A percentile compares a stretch with the other conserved stretches of the same genome.
Evolutionary conservation across 2,329 filamentous ascomycete genomes (phyloP).

Genomic region (Neopestalotiopsis sp.): DNA sequence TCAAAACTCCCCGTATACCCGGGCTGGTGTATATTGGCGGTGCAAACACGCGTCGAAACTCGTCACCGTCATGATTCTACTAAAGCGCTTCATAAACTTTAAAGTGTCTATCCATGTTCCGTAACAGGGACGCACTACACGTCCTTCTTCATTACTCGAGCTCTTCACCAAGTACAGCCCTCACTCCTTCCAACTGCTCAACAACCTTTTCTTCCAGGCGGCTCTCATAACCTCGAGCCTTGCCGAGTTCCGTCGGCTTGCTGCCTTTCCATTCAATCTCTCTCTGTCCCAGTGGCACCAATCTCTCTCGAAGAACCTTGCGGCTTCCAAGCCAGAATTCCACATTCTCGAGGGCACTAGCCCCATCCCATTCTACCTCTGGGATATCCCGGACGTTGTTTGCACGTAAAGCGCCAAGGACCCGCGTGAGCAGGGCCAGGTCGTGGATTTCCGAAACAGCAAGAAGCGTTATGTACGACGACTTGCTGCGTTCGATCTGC

Average conservation of each 20-base stretch:
- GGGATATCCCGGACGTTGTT: conserved; percentile 76
- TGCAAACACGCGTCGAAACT: background rate
- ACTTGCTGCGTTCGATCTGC: conserved; percentile 48
- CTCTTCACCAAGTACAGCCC: conserved; percentile 59
- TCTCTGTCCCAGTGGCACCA: conserved; percentile 74
- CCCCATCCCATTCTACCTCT: conserved; percentile 75
- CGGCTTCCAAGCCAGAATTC: conserved; percentile 79
- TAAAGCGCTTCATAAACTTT: background rate
- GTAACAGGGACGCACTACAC: background rate
- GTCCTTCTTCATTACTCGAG: conserved; percentile 40
- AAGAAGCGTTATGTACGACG: conserved; percentile 69
- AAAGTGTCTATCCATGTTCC: background rate
- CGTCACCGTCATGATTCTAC: background rate
- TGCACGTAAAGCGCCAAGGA: conserved; percentile 69
- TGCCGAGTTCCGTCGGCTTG: conserved; percentile 35
- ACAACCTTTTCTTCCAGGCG: conserved; percentile 78
- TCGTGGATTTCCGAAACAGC: conserved; percentile 80
- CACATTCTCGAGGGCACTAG: conserved; percentile 77
- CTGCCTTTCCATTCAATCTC: conserved; percentile 67
- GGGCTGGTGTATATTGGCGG: background rate
- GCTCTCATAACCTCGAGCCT: conserved; percentile 58
- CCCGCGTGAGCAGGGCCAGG: conserved; percentile 74
- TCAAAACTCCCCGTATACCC: background rate
- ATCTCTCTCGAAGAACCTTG: conserved; percentile 71
- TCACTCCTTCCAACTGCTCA: conserved; percentile 66